Base-by-base conservation (phyloP, 352 stramenopile species). In the Thraustotheca clavata region DNA sequence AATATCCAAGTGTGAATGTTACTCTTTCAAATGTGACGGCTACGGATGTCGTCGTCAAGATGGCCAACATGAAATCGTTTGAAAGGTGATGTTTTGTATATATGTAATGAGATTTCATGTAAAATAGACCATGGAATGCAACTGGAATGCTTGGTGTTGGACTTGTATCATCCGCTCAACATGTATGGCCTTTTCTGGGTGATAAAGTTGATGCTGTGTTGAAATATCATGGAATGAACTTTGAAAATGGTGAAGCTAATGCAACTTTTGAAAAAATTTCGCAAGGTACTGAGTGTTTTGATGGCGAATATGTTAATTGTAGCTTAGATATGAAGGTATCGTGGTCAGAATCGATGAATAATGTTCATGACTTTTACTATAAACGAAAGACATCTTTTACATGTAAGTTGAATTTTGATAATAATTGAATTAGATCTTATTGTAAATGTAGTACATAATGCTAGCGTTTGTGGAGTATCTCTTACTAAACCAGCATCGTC, bases 221-320 rank as follows among this genome's bases (percentile, higher is more conserved):
- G n/a, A 24, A 52, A 33, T 65, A 65, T 46, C 32, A 9, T n/a
- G 57, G 57, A 29, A 65, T 65, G 57, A 46, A 65, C 46, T 20
- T 18, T 5, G 18, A 29, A 20, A 55, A 40, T 8, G 57, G 57
- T 9, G 57, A 31, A 1, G 57, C 57, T 0, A 65, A 49, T 33
- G 18, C 41, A 8, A 18, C 46, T 5, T 54, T 65, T 49, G 36
- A 46, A n/a, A n/a, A n/a, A 16, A 1, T 33, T 14, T 49, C 36
- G 14, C 20, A 38, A 33, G 55, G 55, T 63, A 27, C 31, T 61
- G 46, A 22, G 8, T 29, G 24, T 6, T n/a, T 43, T 27, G 31
- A 18, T 59, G 31, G 9, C 20, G 18, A 49, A 22, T 38, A 26
- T 48, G 24, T 16, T 20, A 34, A n/a, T 57, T 20, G 29, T 3